These are phyloP conservation scores for Pseudocercospora fuligena DNA, from an alignment of 2,329 filamentous ascomycete genomes.

Conservation along the genomic window DNA sequence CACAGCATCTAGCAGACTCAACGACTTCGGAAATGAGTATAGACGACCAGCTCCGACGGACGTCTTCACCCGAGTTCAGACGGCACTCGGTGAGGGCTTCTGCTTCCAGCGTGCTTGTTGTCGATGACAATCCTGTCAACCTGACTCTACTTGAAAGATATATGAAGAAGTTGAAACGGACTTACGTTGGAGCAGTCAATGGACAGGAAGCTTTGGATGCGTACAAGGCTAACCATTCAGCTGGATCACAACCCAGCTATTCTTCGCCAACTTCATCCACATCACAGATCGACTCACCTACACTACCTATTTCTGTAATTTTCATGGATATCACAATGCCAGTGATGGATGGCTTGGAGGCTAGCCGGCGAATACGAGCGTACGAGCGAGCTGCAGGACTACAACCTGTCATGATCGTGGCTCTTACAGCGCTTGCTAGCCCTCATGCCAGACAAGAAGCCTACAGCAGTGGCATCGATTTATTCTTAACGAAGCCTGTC, in stretches of 20 bases:
- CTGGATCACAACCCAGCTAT: not conserved
- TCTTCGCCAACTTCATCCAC: not conserved
- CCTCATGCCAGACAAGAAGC: constrained; percentile 35
- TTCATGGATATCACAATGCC: constrained; percentile 53
- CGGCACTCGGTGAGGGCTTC: not conserved
- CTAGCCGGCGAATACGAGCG: constrained; percentile 34
- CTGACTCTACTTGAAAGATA: constrained; percentile 31
- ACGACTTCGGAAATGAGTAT: not conserved
- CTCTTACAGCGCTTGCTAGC: constrained; percentile 37
- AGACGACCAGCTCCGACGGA: not conserved
- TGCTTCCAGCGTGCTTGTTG: constrained; percentile 29
- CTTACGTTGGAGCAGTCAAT: constrained; percentile 48
- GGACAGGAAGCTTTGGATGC: constrained; percentile 52
- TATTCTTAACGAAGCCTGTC: constrained; percentile 39
- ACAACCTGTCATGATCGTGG: constrained; percentile 33
- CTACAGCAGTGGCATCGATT: constrained; percentile 36
- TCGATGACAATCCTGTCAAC: constrained; percentile 41
- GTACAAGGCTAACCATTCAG: constrained; percentile 4
- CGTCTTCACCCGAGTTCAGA: not conserved
- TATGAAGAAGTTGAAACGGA: constrained; percentile 39
- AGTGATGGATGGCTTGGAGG: constrained; percentile 42
- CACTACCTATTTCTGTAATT: constrained; percentile 39
- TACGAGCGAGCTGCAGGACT: constrained; percentile 31
- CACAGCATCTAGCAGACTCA: not conserved
- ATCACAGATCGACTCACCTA: not conserved